Evolutionary conservation across 2,329 filamentous ascomycete species (phyloP).

Genomic region (Karstenula rhodostoma): DNA sequence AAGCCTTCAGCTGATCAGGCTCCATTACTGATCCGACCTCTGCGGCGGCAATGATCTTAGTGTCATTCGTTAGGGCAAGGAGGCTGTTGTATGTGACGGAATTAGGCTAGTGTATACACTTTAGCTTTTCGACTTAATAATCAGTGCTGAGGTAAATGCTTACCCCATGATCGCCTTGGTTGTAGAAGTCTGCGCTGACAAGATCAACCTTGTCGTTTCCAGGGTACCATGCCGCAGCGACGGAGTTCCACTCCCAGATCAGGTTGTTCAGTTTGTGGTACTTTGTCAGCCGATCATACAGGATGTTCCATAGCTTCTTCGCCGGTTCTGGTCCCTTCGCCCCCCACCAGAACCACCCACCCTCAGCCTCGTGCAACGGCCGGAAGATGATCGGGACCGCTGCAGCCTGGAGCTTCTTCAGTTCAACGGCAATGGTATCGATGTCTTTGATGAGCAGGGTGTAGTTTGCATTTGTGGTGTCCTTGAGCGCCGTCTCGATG

Average conservation of each 20-base stretch:
- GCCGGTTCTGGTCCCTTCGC: slow-evolving; percentile 56
- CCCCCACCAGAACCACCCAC: slow-evolving; percentile 64
- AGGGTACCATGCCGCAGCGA: slow-evolving; percentile 58
- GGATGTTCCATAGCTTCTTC: slow-evolving; percentile 55
- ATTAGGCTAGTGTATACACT: slow-evolving; percentile 45
- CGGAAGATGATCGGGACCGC: slow-evolving; percentile 59
- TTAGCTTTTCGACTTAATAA: background rate
- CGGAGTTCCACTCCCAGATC: slow-evolving; percentile 62
- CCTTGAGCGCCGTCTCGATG: slow-evolving; percentile 52
- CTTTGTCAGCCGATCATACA: slow-evolving; percentile 57
- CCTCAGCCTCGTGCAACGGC: slow-evolving; percentile 61
- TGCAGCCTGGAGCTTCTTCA: slow-evolving; percentile 55
- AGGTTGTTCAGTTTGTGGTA: slow-evolving; percentile 58
- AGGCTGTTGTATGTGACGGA: slow-evolving; percentile 56
- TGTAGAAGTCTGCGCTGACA: slow-evolving; percentile 57
- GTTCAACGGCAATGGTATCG: slow-evolving; percentile 58
- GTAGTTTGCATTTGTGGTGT: slow-evolving; percentile 58
- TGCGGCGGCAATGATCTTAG: slow-evolving; percentile 58
- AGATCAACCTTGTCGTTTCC: slow-evolving; percentile 58
- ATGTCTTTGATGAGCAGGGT: slow-evolving; percentile 58
- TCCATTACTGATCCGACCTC: slow-evolving; percentile 59
- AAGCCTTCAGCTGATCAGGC: slow-evolving; percentile 53
- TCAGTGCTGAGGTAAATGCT: slow-evolving; percentile 22
- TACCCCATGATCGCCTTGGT: slow-evolving; percentile 54
- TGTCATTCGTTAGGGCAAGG: slow-evolving; percentile 53